Conservation (phyloP, 2,329 filamentous ascomycete species). For the Phoma sp. region DNA sequence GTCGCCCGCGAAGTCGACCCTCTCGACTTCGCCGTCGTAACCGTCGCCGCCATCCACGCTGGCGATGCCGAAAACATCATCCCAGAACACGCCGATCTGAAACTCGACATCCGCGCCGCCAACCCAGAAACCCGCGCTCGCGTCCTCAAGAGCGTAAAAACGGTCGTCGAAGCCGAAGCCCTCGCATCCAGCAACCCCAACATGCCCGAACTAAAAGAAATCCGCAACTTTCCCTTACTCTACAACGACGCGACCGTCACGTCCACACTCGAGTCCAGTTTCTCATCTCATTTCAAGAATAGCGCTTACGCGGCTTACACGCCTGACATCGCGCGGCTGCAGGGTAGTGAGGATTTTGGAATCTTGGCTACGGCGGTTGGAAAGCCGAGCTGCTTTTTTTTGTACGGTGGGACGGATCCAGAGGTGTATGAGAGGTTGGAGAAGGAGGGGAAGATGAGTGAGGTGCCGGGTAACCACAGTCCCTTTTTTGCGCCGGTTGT, state of each 20-base stretch:
- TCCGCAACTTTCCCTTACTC: constrained; percentile 56
- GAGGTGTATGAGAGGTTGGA: constrained; percentile 60
- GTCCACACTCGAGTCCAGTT: constrained; percentile 52
- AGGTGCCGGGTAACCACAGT: constrained; percentile 67
- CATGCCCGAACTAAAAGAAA: constrained; percentile 53
- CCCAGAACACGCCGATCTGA: constrained; percentile 61
- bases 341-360: constrained; percentile 66
- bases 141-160: constrained; percentile 57
- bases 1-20: constrained; percentile 64
- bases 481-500: constrained; percentile 66
- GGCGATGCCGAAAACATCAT: constrained; percentile 69
- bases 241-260: constrained; percentile 61
- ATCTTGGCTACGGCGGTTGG: constrained; percentile 60
- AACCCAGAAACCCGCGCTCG: constrained; percentile 55
- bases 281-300: constrained; percentile 55
- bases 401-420: constrained; percentile 62
- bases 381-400: constrained; percentile 63
- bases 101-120: constrained; percentile 62
- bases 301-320: constrained; percentile 40
- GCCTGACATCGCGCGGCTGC: constrained; percentile 51
- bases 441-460: constrained; percentile 55
- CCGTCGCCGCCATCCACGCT: constrained; percentile 65
- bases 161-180: constrained; percentile 65
- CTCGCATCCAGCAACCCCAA: constrained; percentile 55
- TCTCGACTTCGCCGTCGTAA: constrained; percentile 64